These are phyloP conservation scores for Ambrosiella cleistominuta DNA, from an alignment of 2,329 filamentous ascomycete species.

Conservation along the genomic window DNA sequence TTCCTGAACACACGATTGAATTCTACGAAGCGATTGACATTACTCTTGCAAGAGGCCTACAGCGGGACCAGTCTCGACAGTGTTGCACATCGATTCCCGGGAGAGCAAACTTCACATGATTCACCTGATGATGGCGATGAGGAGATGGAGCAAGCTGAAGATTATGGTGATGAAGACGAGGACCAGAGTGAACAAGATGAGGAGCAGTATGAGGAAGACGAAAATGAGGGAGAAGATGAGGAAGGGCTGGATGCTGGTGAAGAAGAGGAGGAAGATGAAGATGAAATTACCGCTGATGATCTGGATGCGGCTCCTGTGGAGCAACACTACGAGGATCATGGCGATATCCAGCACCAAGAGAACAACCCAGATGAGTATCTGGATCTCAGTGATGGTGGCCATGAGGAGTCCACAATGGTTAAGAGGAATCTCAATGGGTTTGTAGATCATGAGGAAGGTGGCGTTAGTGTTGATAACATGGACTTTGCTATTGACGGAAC, in stretches of 20 bases:
- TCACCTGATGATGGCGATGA: slow-evolving; percentile 16
- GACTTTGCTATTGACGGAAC: slow-evolving; percentile 6
- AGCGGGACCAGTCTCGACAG: slow-evolving; percentile 25
- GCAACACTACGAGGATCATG: slow-evolving; percentile 14
- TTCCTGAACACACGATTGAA: slow-evolving; percentile 26
- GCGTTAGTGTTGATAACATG: slow-evolving; percentile 9
- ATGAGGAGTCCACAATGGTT: slow-evolving; percentile 13
- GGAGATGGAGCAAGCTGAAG: slow-evolving; percentile 13
- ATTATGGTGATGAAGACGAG: slow-evolving; percentile 15
- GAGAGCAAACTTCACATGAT: slow-evolving; percentile 17
- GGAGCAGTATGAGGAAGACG: slow-evolving; percentile 7
- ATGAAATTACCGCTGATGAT: slow-evolving; percentile 13
- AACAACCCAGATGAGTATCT: slow-evolving; percentile 10
- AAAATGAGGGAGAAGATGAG: slow-evolving; percentile 13
- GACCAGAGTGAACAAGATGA: slow-evolving; percentile 12
- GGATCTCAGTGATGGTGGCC: slow-evolving; percentile 15
- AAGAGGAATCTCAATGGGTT: slow-evolving; percentile 12
- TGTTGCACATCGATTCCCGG: slow-evolving; percentile 23
- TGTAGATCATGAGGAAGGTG: slow-evolving; percentile 11
- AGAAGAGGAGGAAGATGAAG: slow-evolving; percentile 10
- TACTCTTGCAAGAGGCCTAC: slow-evolving; percentile 25
- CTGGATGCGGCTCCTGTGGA: slow-evolving; percentile 11
- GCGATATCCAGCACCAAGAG: slow-evolving; percentile 16
- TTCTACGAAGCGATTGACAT: slow-evolving; percentile 23
- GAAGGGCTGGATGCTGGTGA: slow-evolving; percentile 13